Conservation (phyloP, 352 stramenopile genomes). For the Pythium insidiosum region DNA sequence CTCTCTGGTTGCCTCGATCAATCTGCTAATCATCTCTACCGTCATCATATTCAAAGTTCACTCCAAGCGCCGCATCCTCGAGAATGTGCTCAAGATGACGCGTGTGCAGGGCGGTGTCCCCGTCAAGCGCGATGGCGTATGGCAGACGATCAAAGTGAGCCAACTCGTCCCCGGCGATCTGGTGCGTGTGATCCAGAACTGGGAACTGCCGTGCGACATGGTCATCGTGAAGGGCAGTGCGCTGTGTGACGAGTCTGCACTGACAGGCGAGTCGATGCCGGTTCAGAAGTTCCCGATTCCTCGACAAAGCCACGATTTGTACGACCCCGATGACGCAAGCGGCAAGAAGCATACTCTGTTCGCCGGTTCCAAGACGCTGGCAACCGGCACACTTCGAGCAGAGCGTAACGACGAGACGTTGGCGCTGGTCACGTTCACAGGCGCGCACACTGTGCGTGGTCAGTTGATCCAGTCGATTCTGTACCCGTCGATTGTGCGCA, state of each 20-base stretch:
- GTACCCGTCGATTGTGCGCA: slow-evolving; percentile 77
- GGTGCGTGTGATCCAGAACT: slow-evolving; percentile 53
- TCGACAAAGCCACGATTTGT: slow-evolving; percentile 37
- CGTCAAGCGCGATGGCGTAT: slow-evolving; percentile 49
- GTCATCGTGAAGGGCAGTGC: slow-evolving; percentile 57
- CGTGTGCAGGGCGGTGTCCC: slow-evolving; percentile 55
- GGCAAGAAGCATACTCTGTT: slow-evolving; percentile 87
- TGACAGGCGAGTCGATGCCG: slow-evolving; percentile 81
- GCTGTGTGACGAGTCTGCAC: slow-evolving; percentile 67
- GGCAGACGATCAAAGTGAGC: slow-evolving; percentile 32
- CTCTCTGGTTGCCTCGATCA: slow-evolving; percentile 44
- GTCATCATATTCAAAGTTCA: slow-evolving; percentile 52
- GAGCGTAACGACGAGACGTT: slow-evolving; percentile 47
- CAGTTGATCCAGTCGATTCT: slow-evolving; percentile 84
- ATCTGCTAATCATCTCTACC: slow-evolving; percentile 46
- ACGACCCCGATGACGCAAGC: slow-evolving; percentile 27
- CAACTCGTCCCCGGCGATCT: slow-evolving; percentile 64
- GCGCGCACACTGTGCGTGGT: slow-evolving; percentile 77
- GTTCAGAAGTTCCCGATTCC: slow-evolving; percentile 78
- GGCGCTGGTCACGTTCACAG: slow-evolving; percentile 74
- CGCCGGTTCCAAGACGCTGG: slow-evolving; percentile 72
- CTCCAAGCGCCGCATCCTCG: slow-evolving; percentile 50
- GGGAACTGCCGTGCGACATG: slow-evolving; percentile 61
- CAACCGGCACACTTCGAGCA: slow-evolving; percentile 20
- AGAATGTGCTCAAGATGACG: slow-evolving; percentile 51